These are phyloP conservation scores for Gloeopeniophorella convolvens DNA, from an alignment of 768 basidiomycete species.

Conservation along the genomic window DNA sequence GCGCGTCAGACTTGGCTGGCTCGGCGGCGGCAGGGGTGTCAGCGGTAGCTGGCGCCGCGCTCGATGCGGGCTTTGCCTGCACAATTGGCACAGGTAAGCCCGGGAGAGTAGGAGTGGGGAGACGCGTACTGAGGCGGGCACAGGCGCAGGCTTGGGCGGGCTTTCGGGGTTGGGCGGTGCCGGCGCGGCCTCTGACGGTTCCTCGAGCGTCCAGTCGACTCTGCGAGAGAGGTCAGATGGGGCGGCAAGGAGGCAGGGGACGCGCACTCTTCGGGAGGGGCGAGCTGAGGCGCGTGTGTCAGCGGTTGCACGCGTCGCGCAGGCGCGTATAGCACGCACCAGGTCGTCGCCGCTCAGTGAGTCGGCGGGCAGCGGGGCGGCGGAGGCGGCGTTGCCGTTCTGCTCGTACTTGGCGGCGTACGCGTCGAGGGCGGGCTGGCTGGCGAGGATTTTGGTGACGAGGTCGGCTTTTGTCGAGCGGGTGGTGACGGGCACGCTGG, in stretches of 20 bases:
- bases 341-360: slow-evolving; percentile 24
- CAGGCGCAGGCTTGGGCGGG: neutral
- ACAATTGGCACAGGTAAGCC: neutral
- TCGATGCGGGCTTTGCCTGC: slow-evolving; percentile 4
- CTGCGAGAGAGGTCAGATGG: neutral
- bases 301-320: slow-evolving; percentile 4
- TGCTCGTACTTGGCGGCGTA: slow-evolving; percentile 33
- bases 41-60: neutral
- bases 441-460: slow-evolving; percentile 53
- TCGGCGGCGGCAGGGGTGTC: neutral
- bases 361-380: slow-evolving; percentile 8
- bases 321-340: slow-evolving; percentile 19
- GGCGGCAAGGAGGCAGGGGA: neutral
- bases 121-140: neutral
- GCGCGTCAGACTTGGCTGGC: neutral
- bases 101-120: neutral
- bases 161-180: neutral
- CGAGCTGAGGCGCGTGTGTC: slow-evolving; percentile 24
- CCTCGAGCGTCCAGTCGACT: slow-evolving; percentile 6
- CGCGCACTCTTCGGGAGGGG: slow-evolving; percentile 30
- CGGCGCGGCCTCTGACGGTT: neutral
- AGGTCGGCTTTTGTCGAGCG: slow-evolving; percentile 65
- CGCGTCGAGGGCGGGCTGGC: slow-evolving; percentile 41
- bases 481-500: slow-evolving; percentile 40
- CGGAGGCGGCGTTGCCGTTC: slow-evolving; percentile 7